Conservation (phyloP, 2,329 filamentous ascomycete genomes). For the Colletotrichum salicis region DNA sequence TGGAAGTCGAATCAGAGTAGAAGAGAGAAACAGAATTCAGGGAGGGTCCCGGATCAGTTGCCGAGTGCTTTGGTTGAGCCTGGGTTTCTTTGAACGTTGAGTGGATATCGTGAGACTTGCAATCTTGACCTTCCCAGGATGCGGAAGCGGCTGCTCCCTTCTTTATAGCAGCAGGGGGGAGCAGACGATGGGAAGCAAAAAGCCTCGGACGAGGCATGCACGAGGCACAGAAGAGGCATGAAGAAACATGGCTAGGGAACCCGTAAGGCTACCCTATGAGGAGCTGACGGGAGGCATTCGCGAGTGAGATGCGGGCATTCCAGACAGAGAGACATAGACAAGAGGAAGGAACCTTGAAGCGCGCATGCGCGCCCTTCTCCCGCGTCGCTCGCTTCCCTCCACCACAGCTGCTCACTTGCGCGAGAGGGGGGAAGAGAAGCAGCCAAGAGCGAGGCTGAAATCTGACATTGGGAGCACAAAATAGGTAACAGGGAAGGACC, state of each 20-base stretch:
- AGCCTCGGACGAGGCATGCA: not conserved
- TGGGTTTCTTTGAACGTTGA: not conserved
- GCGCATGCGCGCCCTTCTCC: not conserved
- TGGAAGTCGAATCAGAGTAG: not conserved
- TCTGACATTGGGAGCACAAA: not conserved
- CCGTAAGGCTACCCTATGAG: conserved; percentile 24
- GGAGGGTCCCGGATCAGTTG: not conserved
- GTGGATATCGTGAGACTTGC: conserved; percentile 2
- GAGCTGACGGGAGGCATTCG: not conserved
- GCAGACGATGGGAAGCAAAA: not conserved
- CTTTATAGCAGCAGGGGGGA: conserved; percentile 28
- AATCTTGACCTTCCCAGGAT: not conserved
- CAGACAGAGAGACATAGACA: not conserved
- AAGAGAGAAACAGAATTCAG: not conserved
- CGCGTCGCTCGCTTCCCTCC: not conserved
- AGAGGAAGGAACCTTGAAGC: not conserved
- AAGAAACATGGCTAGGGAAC: not conserved
- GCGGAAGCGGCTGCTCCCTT: conserved; percentile 13
- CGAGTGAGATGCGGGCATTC: not conserved
- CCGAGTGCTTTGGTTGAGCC: not conserved
- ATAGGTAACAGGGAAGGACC: not conserved
- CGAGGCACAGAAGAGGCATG: conserved; percentile 1
- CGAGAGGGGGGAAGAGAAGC: not conserved
- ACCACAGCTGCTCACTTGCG: not conserved
- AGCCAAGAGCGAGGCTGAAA: conserved; percentile 26